These are phyloP conservation scores for Hericium erinaceus DNA, from an alignment of 768 basidiomycete genomes.

Conservation along the genomic window DNA sequence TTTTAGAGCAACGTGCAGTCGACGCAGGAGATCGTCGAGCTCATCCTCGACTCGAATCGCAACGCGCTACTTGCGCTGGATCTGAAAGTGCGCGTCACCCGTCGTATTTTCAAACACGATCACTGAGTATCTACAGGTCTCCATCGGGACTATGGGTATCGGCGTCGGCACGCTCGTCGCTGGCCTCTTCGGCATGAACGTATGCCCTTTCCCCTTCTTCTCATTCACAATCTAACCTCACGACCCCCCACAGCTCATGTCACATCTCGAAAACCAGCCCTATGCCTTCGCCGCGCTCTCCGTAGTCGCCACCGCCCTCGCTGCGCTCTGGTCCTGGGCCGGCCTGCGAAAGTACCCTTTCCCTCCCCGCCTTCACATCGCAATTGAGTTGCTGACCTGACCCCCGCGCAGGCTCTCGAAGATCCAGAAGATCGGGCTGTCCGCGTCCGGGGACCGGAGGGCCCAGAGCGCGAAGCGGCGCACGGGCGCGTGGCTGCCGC, in stretches of 20 bases:
- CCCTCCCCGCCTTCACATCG: background rate
- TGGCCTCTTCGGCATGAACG: conserved; percentile 95
- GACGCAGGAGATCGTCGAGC: conserved; percentile 95
- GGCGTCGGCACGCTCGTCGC: conserved; percentile 86
- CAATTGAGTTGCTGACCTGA: background rate
- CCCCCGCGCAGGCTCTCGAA: background rate
- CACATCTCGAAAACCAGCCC: conserved; percentile 60
- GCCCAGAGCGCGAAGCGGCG: background rate
- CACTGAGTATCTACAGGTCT: conserved; percentile 41
- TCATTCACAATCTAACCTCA: background rate
- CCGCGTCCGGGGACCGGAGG: background rate
- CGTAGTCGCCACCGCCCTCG: conserved; percentile 45
- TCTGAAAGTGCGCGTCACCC: conserved; percentile 51
- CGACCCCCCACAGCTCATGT: conserved; percentile 48
- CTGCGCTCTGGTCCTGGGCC: conserved; percentile 49
- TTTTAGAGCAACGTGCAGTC: conserved; percentile 84
- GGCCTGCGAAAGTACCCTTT: conserved; percentile 50
- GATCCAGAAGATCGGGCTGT: conserved; percentile 1
- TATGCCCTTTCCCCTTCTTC: conserved; percentile 31
- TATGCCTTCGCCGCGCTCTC: conserved; percentile 70
- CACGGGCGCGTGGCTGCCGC: background rate
- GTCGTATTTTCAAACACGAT: background rate
- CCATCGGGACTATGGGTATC: conserved; percentile 91
- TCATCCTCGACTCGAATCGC: conserved; percentile 93
- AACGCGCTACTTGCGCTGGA: conserved; percentile 88